These are phyloP conservation scores for Phylloporus rhodoxanthus DNA, from an alignment of 768 basidiomycete genomes.

Conservation along the genomic window DNA sequence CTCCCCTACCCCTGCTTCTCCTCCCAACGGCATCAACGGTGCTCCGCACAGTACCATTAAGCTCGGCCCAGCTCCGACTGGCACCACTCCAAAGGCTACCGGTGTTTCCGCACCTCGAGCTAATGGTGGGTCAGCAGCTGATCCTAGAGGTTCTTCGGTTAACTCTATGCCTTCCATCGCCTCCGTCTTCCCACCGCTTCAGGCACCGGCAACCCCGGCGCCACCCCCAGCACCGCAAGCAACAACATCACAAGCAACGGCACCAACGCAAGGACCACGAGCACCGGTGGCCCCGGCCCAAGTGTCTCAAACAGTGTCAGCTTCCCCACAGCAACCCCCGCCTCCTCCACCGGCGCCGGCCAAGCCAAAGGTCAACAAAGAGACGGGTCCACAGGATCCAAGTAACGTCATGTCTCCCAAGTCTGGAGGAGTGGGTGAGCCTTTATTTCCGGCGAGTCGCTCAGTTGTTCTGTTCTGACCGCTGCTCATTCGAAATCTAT, in stretches of 20 bases:
- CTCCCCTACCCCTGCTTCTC: constrained; percentile 14
- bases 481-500: constrained; percentile 22
- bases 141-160: constrained; percentile 21
- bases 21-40: constrained; percentile 11
- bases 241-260: neutral
- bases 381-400: neutral
- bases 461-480: constrained; percentile 22
- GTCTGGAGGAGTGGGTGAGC: constrained; percentile 27
- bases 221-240: neutral
- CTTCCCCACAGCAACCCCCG: neutral
- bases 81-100: constrained; percentile 19
- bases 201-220: neutral
- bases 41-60: constrained; percentile 11
- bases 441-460: constrained; percentile 27
- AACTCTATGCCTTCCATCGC: constrained; percentile 18
- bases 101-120: constrained; percentile 17
- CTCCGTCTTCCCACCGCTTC: constrained; percentile 9
- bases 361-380: constrained; percentile 10
- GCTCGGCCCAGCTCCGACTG: constrained; percentile 16
- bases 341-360: constrained; percentile 1
- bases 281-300: neutral
- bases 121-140: constrained; percentile 30
- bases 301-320: neutral
- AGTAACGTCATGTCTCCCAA: neutral
- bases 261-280: neutral